Evolutionary conservation across 768 basidiomycete species (phyloP), one percentile per base, ranked within the genome.

Genomic region (Zangia roseola): DNA sequence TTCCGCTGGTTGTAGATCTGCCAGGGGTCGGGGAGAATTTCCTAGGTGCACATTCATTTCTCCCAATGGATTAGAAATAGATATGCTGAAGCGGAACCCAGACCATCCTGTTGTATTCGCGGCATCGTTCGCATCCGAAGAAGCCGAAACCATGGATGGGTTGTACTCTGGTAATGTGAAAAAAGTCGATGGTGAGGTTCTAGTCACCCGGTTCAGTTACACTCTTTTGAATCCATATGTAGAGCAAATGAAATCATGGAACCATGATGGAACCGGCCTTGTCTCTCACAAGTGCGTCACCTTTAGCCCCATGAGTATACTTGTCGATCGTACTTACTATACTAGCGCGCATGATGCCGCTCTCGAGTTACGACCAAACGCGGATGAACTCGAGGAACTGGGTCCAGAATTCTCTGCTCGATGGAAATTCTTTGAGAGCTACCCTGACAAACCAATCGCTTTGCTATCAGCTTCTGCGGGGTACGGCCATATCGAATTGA

Each of bases 21-120:
- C 86, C 86, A 1, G 84, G 84, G 16, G 88, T 91, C 2, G 88
- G 88, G 17, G 83, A 86, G 57, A 79, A 88, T 55, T 81, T 78
- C 47, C 72, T 75, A 64, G 80, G 81, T 78, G n/a, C n/a, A n/a
- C n/a, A 43, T 35, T 60, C 43, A n/a, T 21, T 28, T 37, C 10
- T 14, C 4, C 10, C 37, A 1, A 21, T 31, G 4, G 21, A 21
- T 9, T 1, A 21, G 9, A 23, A 33, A 10, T 16, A 5, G 34
- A 10, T 13, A 28, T 10, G 13, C 13, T 10, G 24, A 48, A n/a
- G 7, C 8, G 20, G 20, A 16, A 7, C 13, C 20, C 33, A 70
- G 47, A 74, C 70, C 69, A 71, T 46, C 62, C 61, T n/a, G 52
- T 63, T 3, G 43, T 57, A 0, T 56, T 67, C 19, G 41, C 49